phyloP scores from a whole-genome alignment of 176 grass and related monocot genomes.

The Zoysia japonica region DNA sequence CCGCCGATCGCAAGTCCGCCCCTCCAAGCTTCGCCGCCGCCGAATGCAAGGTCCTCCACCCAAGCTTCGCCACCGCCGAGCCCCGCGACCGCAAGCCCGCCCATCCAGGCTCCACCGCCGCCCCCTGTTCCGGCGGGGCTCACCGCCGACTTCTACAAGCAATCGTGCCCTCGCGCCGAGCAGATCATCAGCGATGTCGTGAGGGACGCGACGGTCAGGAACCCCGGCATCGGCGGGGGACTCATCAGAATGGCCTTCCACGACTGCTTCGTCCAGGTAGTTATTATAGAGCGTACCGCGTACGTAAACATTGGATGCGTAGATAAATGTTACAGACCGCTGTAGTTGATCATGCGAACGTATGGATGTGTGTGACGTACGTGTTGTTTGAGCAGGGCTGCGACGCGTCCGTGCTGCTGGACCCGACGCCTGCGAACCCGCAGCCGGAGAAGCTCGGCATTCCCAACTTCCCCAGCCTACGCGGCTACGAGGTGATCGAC shows the following conservation, averaged over 20 bases:
- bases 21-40: too few species aligned
- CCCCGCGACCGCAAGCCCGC: too few species aligned
- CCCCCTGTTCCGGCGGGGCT: not conserved
- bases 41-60: too few species aligned
- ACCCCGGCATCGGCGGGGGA: constrained; percentile 33
- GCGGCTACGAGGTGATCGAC: constrained; percentile 51
- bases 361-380: not conserved
- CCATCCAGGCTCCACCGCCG: too few species aligned
- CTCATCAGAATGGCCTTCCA: constrained; percentile 53
- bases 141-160: constrained; percentile 27
- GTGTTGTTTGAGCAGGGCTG: constrained; percentile 42
- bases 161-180: constrained; percentile 32
- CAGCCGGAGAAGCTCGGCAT: constrained; percentile 36
- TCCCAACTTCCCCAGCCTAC: constrained; percentile 35
- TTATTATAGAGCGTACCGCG: too few species aligned
- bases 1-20: too few species aligned
- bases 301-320: too few species aligned
- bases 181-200: constrained; percentile 1
- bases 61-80: too few species aligned
- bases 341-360: too few species aligned
- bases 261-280: constrained; percentile 46
- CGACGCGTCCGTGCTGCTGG: constrained; percentile 55
- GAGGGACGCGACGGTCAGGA: not conserved
- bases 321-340: too few species aligned
- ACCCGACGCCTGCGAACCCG: constrained; percentile 29